Conservation (phyloP, 2,329 filamentous ascomycete genomes). For the Salinomyces thailandicus region DNA sequence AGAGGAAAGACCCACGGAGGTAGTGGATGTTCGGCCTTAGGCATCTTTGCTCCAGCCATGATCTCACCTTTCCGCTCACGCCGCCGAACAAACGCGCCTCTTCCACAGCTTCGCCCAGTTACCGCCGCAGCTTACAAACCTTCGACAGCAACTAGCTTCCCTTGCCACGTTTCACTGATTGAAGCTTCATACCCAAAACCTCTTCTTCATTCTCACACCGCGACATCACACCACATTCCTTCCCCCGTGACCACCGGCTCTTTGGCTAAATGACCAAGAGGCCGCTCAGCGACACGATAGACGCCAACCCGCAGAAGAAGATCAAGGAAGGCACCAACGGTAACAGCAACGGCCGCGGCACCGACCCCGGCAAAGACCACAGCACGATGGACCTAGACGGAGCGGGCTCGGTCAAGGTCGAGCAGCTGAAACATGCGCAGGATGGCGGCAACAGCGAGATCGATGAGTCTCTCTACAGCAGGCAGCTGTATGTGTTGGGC, state of each 20-base stretch:
- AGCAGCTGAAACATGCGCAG: constrained; percentile 44
- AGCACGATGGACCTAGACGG: constrained; percentile 53
- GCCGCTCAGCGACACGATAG: not conserved
- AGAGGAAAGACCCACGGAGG: too few species aligned
- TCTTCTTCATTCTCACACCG: too few species aligned
- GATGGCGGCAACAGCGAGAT: constrained; percentile 45
- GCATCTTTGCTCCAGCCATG: too few species aligned
- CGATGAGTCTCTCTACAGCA: constrained; percentile 57
- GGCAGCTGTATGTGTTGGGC: constrained; percentile 61
- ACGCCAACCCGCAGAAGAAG: constrained; percentile 37
- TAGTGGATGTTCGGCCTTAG: too few species aligned
- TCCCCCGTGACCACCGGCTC: not conserved
- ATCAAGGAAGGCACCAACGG: constrained; percentile 13
- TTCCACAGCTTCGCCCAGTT: too few species aligned
- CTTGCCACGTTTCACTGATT: not conserved
- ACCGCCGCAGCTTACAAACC: not conserved
- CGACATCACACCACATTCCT: not conserved
- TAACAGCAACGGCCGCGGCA: constrained; percentile 7
- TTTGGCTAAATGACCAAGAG: constrained; percentile 1
- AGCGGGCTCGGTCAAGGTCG: constrained; percentile 45
- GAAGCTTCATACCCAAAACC: too few species aligned
- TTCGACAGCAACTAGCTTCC: not conserved
- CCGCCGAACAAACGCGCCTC: too few species aligned
- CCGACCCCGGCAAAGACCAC: constrained; percentile 36
- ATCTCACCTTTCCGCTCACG: too few species aligned